phyloP scores from a whole-genome alignment of 1,284 basidiomycete species.

The Ustilago tritici region DNA sequence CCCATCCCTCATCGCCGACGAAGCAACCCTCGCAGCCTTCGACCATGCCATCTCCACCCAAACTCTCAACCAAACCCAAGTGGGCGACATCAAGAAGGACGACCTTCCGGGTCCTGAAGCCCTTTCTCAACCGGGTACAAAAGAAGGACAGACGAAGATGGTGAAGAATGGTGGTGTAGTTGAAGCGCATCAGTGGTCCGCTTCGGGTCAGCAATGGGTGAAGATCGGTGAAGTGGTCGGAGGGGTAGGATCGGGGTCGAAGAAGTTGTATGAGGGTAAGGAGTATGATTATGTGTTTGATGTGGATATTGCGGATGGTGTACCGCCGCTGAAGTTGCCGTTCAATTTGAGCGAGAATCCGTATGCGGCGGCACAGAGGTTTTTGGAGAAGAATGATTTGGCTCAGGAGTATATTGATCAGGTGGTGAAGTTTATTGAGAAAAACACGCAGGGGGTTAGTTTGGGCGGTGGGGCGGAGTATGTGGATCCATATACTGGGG shows the following conservation, averaged over 20 bases:
- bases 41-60: constrained; percentile 62
- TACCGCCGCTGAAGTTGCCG: constrained; percentile 91
- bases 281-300: constrained; percentile 99
- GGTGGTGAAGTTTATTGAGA: constrained; percentile 92
- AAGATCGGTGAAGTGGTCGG: constrained; percentile 97
- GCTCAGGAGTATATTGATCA: constrained; percentile 87
- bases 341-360: constrained; percentile 89
- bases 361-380: constrained; percentile 87
- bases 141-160: constrained; percentile 92
- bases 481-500: constrained; percentile 92
- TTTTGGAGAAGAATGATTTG: constrained; percentile 86
- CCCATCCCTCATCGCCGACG: constrained; percentile 80
- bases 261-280: constrained; percentile 85
- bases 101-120: constrained; percentile 88
- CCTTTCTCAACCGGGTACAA: constrained; percentile 79
- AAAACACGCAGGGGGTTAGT: constrained; percentile 82
- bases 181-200: constrained; percentile 77
- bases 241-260: constrained; percentile 85
- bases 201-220: constrained; percentile 79
- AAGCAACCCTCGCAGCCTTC: constrained; percentile 72
- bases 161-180: constrained; percentile 56
- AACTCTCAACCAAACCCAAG: constrained; percentile 72
- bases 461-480: constrained; percentile 75
- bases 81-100: constrained; percentile 91
- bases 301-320: constrained; percentile 93